Conservation (phyloP, 2,329 filamentous ascomycete genomes). For the Magnaporthiopsis incrustans region DNA sequence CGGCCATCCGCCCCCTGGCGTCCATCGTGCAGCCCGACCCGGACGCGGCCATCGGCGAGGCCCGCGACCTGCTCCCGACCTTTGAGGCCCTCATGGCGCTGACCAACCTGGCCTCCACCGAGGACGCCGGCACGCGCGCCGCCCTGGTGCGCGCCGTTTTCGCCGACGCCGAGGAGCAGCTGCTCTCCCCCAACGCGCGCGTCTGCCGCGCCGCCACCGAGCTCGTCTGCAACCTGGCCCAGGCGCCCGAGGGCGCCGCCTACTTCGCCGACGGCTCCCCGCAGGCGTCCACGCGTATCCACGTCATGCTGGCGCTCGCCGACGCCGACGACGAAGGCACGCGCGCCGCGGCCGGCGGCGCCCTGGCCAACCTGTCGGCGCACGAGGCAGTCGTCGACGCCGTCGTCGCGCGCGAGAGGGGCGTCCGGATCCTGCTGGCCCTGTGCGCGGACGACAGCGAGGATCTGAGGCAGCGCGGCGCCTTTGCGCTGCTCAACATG, state of each 20-base stretch:
- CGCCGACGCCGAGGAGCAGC: conserved; percentile 70
- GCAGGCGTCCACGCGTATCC: conserved; percentile 64
- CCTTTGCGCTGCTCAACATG: conserved; percentile 69
- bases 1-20: conserved; percentile 75
- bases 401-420: conserved; percentile 62
- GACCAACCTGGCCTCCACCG: conserved; percentile 83
- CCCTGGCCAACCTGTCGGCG: conserved; percentile 73
- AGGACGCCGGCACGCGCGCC: conserved; percentile 52
- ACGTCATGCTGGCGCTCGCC: conserved; percentile 78
- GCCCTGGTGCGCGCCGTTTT: conserved; percentile 69
- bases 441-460: conserved; percentile 69
- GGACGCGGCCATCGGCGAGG: conserved; percentile 35
- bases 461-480: conserved; percentile 62
- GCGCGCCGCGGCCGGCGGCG: conserved; percentile 77
- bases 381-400: conserved; percentile 67
- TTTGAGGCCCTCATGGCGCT: conserved; percentile 89
- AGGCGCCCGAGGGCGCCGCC: conserved; percentile 55
- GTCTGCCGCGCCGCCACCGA: conserved; percentile 81
- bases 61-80: conserved; percentile 72
- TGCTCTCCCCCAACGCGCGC: conserved; percentile 67
- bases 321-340: conserved; percentile 78
- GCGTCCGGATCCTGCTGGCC: conserved; percentile 69
- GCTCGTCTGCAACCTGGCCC: conserved; percentile 83
- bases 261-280: conserved; percentile 58
- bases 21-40: conserved; percentile 64